These are phyloP conservation scores for Melampsora larici-populina DNA, from an alignment of 1,284 basidiomycete species.

Conservation along the genomic window DNA sequence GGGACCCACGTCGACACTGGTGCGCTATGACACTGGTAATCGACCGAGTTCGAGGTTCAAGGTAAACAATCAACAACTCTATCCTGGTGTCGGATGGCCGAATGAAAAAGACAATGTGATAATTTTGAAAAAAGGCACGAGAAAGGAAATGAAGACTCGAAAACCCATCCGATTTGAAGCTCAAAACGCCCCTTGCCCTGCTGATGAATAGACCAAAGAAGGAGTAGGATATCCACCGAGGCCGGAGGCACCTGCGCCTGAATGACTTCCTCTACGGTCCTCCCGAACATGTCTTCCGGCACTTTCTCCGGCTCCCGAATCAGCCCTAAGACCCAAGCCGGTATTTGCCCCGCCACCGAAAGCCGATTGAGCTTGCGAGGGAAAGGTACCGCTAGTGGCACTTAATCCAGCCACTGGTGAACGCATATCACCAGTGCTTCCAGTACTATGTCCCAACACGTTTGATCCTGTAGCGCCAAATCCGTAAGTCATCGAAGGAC, in stretches of 20 bases:
- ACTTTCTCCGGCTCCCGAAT: neutral
- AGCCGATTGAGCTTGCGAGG: neutral
- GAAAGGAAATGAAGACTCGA: no score
- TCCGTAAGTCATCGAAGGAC: constrained; percentile 42
- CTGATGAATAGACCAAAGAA: neutral
- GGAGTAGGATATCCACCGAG: neutral
- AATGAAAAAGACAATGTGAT: no score
- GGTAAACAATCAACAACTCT: no score
- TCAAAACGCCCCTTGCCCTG: neutral
- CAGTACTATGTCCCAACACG: neutral
- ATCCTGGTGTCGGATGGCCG: no score
- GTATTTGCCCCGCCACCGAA: neutral
- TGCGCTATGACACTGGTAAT: no score
- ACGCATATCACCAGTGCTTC: constrained; percentile 19
- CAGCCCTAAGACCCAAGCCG: neutral
- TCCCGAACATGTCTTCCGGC: neutral
- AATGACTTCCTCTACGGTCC: constrained; percentile 7
- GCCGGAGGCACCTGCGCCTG: neutral
- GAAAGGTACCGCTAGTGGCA: constrained; percentile 3
- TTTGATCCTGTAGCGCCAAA: constrained; percentile 16
- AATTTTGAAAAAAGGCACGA: no score
- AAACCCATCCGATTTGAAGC: neutral
- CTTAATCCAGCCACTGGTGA: constrained; percentile 15
- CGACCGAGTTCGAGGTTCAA: no score
- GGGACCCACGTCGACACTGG: no score